Conservation (phyloP, 2,329 filamentous ascomycete genomes). For the Fusarium sororula region DNA sequence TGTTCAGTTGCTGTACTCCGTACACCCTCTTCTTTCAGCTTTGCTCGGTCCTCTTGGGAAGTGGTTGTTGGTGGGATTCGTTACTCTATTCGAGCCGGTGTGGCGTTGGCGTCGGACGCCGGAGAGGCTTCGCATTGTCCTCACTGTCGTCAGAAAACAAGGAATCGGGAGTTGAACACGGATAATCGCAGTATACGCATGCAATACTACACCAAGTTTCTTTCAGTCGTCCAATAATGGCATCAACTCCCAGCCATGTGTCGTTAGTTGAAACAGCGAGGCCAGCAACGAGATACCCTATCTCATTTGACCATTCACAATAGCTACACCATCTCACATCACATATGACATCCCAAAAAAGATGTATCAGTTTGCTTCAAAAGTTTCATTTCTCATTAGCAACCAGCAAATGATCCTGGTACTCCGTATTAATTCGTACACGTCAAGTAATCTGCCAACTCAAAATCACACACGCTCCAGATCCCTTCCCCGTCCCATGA, state of each 20-base stretch:
- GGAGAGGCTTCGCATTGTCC: constrained; percentile 2
- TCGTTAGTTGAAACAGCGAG: constrained; percentile 8
- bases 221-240: not conserved
- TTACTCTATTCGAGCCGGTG: not conserved
- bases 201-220: not conserved
- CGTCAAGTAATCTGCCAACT: constrained; percentile 35
- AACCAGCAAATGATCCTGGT: constrained; percentile 36
- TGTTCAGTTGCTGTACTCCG: no score
- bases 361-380: constrained; percentile 27
- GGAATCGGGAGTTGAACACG: not conserved
- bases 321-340: no score
- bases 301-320: not conserved
- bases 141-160: not conserved
- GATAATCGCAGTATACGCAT: not conserved
- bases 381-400: constrained; percentile 45
- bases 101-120: constrained; percentile 9
- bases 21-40: constrained; percentile 5
- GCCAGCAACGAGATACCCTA: not conserved
- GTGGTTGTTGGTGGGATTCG: not conserved
- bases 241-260: not conserved
- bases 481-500: constrained; percentile 12
- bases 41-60: not conserved
- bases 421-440: constrained; percentile 43
- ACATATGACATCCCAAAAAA: not conserved
- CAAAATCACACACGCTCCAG: constrained; percentile 35